phyloP scores from a whole-genome alignment of 1,284 basidiomycete species.

The Fomitiporia mediterranea region DNA sequence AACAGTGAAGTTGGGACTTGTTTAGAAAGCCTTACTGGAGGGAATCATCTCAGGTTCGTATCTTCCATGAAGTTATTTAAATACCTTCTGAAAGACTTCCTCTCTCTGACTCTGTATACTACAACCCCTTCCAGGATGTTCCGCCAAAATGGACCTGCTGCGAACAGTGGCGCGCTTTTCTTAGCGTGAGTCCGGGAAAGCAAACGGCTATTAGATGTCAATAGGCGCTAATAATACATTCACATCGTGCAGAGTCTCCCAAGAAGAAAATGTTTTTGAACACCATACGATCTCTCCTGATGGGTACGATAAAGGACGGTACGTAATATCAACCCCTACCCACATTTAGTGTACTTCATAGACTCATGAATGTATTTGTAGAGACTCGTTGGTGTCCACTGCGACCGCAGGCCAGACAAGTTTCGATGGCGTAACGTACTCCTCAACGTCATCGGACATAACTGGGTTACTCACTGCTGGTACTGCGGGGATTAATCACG shows the following conservation, averaged over 20 bases:
- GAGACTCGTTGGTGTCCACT: constrained; percentile 37
- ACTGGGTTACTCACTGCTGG: constrained; percentile 52
- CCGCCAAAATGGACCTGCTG: constrained; percentile 65
- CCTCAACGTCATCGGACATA: constrained; percentile 42
- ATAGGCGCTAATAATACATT: constrained; percentile 1
- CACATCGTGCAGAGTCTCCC: constrained; percentile 51
- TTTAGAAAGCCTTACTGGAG: constrained; percentile 56
- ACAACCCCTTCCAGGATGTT: constrained; percentile 56
- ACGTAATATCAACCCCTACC: not conserved
- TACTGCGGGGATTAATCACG: constrained; percentile 43
- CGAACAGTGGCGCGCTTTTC: constrained; percentile 61
- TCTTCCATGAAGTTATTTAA: no score
- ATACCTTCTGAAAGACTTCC: no score
- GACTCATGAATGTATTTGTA: not conserved
- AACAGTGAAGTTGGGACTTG: constrained; percentile 53
- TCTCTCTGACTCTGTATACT: no score
- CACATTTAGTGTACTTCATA: not conserved
- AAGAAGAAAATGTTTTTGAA: constrained; percentile 47
- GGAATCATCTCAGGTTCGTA: constrained; percentile 68
- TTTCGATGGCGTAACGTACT: constrained; percentile 45
- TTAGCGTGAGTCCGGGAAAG: constrained; percentile 57
- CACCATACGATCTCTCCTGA: constrained; percentile 48
- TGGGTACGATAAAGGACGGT: constrained; percentile 26
- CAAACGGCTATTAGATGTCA: not conserved
- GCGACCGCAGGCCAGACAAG: constrained; percentile 39